Evolutionary conservation across 192 early-diverging fungal species (phyloP), one percentile per base, ranked within the genome.

Genomic region (Thamnidium elegans): DNA sequence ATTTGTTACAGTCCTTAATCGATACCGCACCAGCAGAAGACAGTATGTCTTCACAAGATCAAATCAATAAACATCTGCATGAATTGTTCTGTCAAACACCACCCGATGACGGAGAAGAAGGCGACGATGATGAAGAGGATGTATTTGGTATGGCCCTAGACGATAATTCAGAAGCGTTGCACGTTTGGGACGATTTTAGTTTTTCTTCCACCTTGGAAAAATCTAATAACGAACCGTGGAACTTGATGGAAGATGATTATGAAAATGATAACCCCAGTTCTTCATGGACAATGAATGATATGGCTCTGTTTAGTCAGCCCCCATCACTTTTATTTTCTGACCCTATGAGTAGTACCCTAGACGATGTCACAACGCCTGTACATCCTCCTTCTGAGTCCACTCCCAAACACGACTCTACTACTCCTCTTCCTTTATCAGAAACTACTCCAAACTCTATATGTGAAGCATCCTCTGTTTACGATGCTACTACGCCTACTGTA

Each of bases 271-370:
- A 32, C 5, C 36, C 46, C 19, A 39, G 36, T 39, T 11, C 55
- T 19, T 34, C 31, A 1, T 63, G 61, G 61, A 48, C 48, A 2
- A 51, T 63, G 32, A 31, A 52, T 52, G 34, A 20, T 36, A 32
- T 56, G 19, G 31, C 19, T 19, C 5, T 39, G 36, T 39, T 39
- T 39, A 10, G 34, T 15, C 61, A 63, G 17, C 45, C 61, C 13
- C 61, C 61, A 4, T 63, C 61, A 13, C 14, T 63, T 32, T 9
- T 63, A 34, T 63, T 63, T 34, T 63, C 61, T 13, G 61, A 63
- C 11, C 30, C 45, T 36, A 7, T 63, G 45, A 63, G 61, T 13
- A 63, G 61, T 51, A 32, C 61, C 3, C 34, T 63, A 19, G 61
- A 63, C 4, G 61, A 63, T 34, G 54, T 32, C 36, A 32, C 15